Percentiles rank a stretch among this genome's conserved stretches.
phyloP scores from a whole-genome alignment of 768 basidiomycete genomes.

The Lentinus brumalis region DNA sequence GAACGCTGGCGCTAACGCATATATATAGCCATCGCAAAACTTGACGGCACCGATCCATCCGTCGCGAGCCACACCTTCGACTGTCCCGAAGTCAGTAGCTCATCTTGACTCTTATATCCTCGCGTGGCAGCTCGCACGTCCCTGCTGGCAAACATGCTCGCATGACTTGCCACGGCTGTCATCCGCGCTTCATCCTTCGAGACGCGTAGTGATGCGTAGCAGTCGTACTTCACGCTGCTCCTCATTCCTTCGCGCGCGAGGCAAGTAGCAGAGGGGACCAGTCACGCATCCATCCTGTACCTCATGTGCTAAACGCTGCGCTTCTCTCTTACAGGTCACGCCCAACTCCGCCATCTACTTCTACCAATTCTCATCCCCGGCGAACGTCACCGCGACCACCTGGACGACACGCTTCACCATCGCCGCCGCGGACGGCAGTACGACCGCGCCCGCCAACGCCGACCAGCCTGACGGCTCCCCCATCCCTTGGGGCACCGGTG shows the following conservation, averaged over 20 bases:
- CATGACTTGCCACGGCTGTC: slow-evolving; percentile 6
- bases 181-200: not conserved
- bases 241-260: slow-evolving; percentile 38
- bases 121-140: slow-evolving; percentile 18
- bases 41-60: slow-evolving; percentile 57
- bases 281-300: slow-evolving; percentile 61
- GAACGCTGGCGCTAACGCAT: not conserved
- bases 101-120: not conserved
- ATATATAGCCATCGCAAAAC: slow-evolving; percentile 56
- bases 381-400: slow-evolving; percentile 34
- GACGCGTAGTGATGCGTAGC: not conserved
- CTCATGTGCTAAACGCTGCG: slow-evolving; percentile 69
- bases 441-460: slow-evolving; percentile 50
- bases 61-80: slow-evolving; percentile 51
- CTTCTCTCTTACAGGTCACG: slow-evolving; percentile 54
- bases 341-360: slow-evolving; percentile 77
- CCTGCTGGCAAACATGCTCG: slow-evolving; percentile 58
- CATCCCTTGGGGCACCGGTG: slow-evolving; percentile 71
- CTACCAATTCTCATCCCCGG: slow-evolving; percentile 69
- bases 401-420: slow-evolving; percentile 86
- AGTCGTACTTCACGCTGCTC: not conserved
- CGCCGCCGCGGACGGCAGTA: slow-evolving; percentile 48
- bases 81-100: slow-evolving; percentile 61
- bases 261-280: slow-evolving; percentile 38
- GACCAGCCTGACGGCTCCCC: slow-evolving; percentile 48